Evolutionary conservation across 352 stramenopile species (phyloP), one percentile per base, ranked within the genome.

Genomic region (Pythium utonaiense): DNA sequence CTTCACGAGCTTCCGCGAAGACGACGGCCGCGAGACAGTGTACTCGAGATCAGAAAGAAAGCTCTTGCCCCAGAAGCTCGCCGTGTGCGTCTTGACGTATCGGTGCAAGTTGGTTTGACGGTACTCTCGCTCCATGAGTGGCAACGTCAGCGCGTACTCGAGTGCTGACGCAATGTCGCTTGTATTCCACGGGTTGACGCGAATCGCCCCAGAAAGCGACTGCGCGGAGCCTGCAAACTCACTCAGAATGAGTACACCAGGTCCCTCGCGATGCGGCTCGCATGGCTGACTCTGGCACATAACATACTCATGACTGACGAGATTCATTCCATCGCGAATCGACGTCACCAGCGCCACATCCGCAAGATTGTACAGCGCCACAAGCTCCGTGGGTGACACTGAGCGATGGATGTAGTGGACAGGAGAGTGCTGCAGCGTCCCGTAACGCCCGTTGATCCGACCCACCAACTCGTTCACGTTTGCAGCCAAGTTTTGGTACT

Each of bases 231-330:
- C 88, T 13, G 88, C 87, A 71, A 96, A 96, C 64, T 96, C 88
- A 33, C 83, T 95, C 33, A 96, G 64, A 45, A 96, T 82, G 13
- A 96, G 63, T 17, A 95, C 88, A 3, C 88, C 88, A 9, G 88
- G 88, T 14, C 79, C 82, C 70, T 83, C 76, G 1, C 80, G 75
- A 50, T 73, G 75, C 7, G 66, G 73, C n/a, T 81, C 71, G 45
- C 77, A 86, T n/a, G 71, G 70, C 19, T 77, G 64, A 53, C 64
- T 87, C 63, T 96, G 86, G 49, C 85, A 93, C 57, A 91, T 89
- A 27, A 96, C 86, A 59, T 92, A 96, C 64, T 96, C 88, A 62
- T 96, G 80, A 56, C 80, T 91, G 22, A 96, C 88, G 7, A 96
- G 79, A 57, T 96, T 96, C 86, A 96, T 95, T 14, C 88, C 88